Conservation (phyloP, 2,329 filamentous ascomycete species). For the Atkinsonella texensis region DNA sequence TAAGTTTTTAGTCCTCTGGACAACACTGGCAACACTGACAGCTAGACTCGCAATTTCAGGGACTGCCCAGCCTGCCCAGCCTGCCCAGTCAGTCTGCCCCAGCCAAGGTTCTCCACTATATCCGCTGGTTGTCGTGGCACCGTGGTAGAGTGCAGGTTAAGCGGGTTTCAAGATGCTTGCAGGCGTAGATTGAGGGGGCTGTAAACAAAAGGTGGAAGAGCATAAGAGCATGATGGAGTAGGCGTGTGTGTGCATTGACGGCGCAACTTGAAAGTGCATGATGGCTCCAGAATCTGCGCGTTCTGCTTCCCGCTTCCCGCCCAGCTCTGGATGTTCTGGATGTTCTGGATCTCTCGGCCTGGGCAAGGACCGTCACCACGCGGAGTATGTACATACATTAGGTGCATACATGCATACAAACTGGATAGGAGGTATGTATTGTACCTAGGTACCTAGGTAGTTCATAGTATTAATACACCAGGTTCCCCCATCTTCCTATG, state of each 20-base stretch:
- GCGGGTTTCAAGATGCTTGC: background rate
- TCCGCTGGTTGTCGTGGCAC: conserved; percentile 13
- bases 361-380: no score
- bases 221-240: background rate
- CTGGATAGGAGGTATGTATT: no score
- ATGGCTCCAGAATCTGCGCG: background rate
- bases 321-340: background rate
- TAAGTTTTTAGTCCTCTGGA: no score
- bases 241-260: background rate
- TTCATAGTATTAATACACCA: background rate
- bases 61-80: no score
- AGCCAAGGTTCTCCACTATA: background rate
- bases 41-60: no score
- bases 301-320: background rate
- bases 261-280: background rate
- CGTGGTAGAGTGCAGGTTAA: conserved; percentile 13
- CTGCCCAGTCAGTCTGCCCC: background rate
- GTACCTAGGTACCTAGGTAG: no score
- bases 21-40: no score
- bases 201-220: background rate
- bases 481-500: background rate
- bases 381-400: no score
- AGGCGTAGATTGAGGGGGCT: background rate
- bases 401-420: no score
- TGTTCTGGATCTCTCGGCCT: no score